These are phyloP conservation scores for Podaxis sp. DNA, from an alignment of 768 basidiomycete genomes.

Conservation along the genomic window DNA sequence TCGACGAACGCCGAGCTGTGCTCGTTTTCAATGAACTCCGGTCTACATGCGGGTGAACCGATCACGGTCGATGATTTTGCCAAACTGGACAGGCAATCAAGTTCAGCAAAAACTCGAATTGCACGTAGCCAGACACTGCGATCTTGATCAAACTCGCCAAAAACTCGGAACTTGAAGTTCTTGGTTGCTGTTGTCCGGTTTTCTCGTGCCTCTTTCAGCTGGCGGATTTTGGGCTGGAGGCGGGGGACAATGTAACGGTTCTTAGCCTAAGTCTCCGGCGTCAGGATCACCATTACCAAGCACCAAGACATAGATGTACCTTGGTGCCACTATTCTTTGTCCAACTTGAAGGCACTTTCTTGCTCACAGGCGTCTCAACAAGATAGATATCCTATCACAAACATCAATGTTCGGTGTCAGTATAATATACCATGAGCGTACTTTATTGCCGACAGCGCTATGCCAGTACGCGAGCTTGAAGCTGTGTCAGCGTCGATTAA, in stretches of 20 bases:
- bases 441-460: constrained; percentile 83
- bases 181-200: constrained; percentile 78
- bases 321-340: constrained; percentile 79
- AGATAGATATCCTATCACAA: constrained; percentile 80
- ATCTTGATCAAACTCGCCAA: constrained; percentile 79
- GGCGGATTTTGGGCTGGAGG: constrained; percentile 67
- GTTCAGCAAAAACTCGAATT: constrained; percentile 83
- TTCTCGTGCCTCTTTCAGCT: constrained; percentile 93
- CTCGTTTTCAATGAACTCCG: constrained; percentile 81
- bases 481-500: constrained; percentile 19
- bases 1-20: constrained; percentile 66
- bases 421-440: constrained; percentile 20
- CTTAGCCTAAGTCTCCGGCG: constrained; percentile 47
- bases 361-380: constrained; percentile 65
- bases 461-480: constrained; percentile 44
- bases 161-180: constrained; percentile 79
- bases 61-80: constrained; percentile 88
- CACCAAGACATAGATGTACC: constrained; percentile 37
- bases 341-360: constrained; percentile 83
- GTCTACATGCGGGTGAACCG: constrained; percentile 93
- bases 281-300: background rate
- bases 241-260: constrained; percentile 78
- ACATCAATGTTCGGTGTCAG: background rate
- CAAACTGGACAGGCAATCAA: constrained; percentile 94
- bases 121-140: constrained; percentile 81